Evolutionary conservation across 2,329 filamentous ascomycete genomes (phyloP), one percentile per base, ranked within the genome.

Genomic region (Xylogone sp.): DNA sequence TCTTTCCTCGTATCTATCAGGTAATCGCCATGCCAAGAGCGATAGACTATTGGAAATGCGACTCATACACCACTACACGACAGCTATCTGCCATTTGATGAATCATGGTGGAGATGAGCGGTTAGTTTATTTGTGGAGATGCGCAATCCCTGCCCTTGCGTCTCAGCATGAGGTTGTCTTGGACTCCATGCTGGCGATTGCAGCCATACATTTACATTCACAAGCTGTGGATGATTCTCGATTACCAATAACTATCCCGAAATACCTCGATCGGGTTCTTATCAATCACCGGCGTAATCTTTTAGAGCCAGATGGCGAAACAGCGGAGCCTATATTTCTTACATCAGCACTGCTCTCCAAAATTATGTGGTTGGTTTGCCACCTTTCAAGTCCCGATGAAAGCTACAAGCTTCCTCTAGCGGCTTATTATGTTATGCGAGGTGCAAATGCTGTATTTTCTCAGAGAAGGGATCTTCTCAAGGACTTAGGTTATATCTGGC

Each of bases 351-450:
- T 31, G 27, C 13, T 31, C 8, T 7, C 27, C 27, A 31, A 31
- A 31, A 31, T 31, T 31, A 56, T 50, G 6, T 59, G 57, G 57
- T 39, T 57, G 2, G 43, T 46, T 43, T 46, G 45, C 6, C 53
- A 57, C 34, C 51, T 31, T 20, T 22, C 20, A 8, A 6, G 18
- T 12, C 12, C 39, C 13, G 24, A 46, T 19, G 50, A 51, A 20
- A 22, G 42, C 4, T 57, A 56, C 39, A 44, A 48, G 21, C 22
- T 57, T 24, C 53, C 51, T 16, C 21, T 57, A n/a, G 49, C 56
- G 20, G 54, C 55, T 18, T 59, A 53, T 24, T 46, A 52, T 21
- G 54, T 59, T 51, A 48, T 47, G 4, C n/a, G 45, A 19, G 53
- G 49, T 5, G 45, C 55, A 6, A 27, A 47, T 22, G 39, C 27